These are phyloP conservation scores for Apiospora phragmitis DNA, from an alignment of 2,329 filamentous ascomycete genomes.

Conservation along the genomic window DNA sequence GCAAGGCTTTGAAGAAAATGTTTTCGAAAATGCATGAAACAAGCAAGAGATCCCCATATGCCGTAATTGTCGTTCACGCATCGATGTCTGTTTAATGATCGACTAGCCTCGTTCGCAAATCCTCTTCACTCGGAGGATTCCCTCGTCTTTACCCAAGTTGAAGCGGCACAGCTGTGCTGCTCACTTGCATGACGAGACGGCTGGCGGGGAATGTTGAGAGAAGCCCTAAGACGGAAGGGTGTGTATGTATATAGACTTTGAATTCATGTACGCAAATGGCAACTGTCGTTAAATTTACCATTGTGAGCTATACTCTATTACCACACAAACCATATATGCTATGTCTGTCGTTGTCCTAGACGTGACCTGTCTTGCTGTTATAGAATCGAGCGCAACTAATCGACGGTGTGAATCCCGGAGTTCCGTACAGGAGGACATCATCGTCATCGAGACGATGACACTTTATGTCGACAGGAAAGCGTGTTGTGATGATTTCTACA, in stretches of 20 bases:
- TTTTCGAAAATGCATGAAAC: neutral
- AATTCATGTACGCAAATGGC: slow-evolving; percentile 10
- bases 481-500: neutral
- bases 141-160: neutral
- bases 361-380: neutral
- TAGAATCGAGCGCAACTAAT: neutral
- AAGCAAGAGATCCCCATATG: slow-evolving; percentile 10
- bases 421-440: neutral
- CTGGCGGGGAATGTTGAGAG: neutral
- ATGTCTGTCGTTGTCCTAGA: neutral
- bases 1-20: neutral
- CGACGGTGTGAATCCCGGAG: neutral
- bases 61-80: slow-evolving; percentile 2
- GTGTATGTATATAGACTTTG: slow-evolving; percentile 7
- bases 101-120: neutral
- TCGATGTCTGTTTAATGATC: neutral
- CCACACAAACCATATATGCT: neutral
- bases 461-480: too few relatives aligned
- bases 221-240: slow-evolving; percentile 6
- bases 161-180: neutral
- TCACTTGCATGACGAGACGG: slow-evolving; percentile 1
- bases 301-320: neutral
- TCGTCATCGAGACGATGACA: neutral
- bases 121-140: neutral
- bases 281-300: slow-evolving; percentile 10